phyloP scores from a whole-genome alignment of 176 grass and related monocot species.

The Paspalum notatum region DNA sequence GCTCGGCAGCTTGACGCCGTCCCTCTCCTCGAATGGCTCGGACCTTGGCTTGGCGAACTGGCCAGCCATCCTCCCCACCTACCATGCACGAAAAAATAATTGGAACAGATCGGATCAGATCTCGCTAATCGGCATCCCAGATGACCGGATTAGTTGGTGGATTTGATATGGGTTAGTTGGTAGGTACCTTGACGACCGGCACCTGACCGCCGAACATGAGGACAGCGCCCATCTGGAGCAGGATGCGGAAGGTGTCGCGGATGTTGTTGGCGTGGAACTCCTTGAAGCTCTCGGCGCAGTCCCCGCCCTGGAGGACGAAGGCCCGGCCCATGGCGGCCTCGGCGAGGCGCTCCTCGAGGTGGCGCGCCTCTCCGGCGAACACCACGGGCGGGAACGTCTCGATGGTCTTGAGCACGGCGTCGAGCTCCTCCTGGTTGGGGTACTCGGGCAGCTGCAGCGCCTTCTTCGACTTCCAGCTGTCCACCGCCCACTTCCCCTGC shows the following conservation, averaged over 20 bases:
- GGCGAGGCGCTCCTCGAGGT: conserved; percentile 82
- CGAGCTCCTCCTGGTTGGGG: conserved; percentile 80
- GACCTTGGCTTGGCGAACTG: conserved; percentile 98
- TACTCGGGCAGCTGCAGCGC: conserved; percentile 94
- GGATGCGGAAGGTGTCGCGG: conserved; percentile 91
- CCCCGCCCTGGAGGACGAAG: conserved; percentile 91
- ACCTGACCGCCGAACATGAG: conserved; percentile 98
- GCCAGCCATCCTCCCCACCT: conserved; percentile 95
- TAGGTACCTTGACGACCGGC: conserved; percentile 83
- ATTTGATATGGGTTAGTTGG: not conserved
- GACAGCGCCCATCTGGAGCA: conserved; percentile 97
- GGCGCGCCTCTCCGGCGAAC: conserved; percentile 88
- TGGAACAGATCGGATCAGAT: conserved; percentile 47
- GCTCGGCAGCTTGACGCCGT: conserved; percentile 91
- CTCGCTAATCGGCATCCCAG: not conserved
- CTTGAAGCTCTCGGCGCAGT: conserved; percentile 99
- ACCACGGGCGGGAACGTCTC: conserved; percentile 93
- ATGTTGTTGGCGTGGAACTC: conserved; percentile 99
- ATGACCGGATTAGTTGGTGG: not conserved
- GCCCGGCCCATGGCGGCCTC: conserved; percentile 88
- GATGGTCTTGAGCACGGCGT: conserved; percentile 73
- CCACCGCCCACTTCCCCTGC: conserved; percentile 61
- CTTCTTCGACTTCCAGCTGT: conserved; percentile 89
- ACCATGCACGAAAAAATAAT: not conserved
- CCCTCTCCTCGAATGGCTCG: conserved; percentile 64